These are phyloP conservation scores for Phaeotremella fagi DNA, from an alignment of 768 basidiomycete genomes.

Conservation along the genomic window DNA sequence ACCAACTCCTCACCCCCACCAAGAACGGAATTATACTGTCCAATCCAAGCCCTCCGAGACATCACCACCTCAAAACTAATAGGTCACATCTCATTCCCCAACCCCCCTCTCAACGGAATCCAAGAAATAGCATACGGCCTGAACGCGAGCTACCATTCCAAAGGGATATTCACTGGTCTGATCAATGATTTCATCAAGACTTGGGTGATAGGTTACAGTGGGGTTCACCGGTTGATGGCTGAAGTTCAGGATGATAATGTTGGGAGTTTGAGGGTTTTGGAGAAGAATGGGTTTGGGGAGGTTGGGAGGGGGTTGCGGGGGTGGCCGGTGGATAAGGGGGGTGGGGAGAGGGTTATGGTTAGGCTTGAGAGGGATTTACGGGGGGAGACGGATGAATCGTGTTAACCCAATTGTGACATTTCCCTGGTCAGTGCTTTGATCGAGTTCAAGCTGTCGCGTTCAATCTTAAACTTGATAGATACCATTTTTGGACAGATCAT, in stretches of 20 bases:
- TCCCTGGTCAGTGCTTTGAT: no score
- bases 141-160: neutral
- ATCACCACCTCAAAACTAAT: no score
- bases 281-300: neutral
- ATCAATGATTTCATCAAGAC: neutral
- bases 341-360: neutral
- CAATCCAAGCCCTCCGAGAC: neutral
- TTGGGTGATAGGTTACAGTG: neutral
- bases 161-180: neutral
- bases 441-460: no score
- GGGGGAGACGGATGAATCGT: no score
- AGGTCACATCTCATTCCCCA: neutral
- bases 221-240: neutral
- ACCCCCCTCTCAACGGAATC: neutral
- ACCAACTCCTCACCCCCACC: neutral
- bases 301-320: neutral
- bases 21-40: neutral
- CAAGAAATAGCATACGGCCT: neutral
- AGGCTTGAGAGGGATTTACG: neutral
- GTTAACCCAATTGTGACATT: no score
- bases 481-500: no score
- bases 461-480: no score
- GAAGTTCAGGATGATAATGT: neutral
- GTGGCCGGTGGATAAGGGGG: neutral
- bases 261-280: neutral